Evolutionary conservation across 176 grass and related monocot species (phyloP), one percentile per base, ranked within the genome.

Genomic region (Juncus effusus): DNA sequence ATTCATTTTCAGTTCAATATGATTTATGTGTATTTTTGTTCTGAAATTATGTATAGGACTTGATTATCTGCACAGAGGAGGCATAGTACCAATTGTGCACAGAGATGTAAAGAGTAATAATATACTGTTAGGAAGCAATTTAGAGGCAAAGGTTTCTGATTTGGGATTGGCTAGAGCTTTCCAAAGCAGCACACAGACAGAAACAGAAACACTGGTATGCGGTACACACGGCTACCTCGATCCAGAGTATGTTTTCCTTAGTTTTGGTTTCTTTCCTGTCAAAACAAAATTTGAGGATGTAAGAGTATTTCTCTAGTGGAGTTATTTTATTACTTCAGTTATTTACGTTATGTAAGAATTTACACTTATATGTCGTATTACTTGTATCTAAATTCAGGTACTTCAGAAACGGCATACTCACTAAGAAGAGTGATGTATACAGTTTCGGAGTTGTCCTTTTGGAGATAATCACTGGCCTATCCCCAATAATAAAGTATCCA

Each of bases 91-190:
- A 28, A 28, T 28, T 28, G 19, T 28, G 19, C 19, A 28, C 19
- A 28, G 19, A 1, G 19, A 28, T 28, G 19, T 28, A 28, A 28
- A 28, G 19, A 28, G 19, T 28, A 28, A 28, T 28, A 28, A 28
- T 28, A 28, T 28, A 28, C 19, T 28, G 19, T 28, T 28, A 28
- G 19, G 19, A 28, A 28, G 19, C 19, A 28, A 28, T 28, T 28
- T 28, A 28, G 19, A 28, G 19, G 19, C 19, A 28, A 28, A 93
- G 81, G 74, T 93, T 6, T 84, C 81, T 1, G 81, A 93, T 54
- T 93, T 93, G 35, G 89, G 85, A 28, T 6, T 93, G 4, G 42
- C 82, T 3, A 93, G 59, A 65, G 40, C 81, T 10, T 57, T 84
- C 11, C 3, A 50, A 13, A 5, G 1, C 0, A 75, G 76, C 1